Evolutionary conservation across 108 stramenopile species (phyloP).

Genomic region (Cyclotella sp.): DNA sequence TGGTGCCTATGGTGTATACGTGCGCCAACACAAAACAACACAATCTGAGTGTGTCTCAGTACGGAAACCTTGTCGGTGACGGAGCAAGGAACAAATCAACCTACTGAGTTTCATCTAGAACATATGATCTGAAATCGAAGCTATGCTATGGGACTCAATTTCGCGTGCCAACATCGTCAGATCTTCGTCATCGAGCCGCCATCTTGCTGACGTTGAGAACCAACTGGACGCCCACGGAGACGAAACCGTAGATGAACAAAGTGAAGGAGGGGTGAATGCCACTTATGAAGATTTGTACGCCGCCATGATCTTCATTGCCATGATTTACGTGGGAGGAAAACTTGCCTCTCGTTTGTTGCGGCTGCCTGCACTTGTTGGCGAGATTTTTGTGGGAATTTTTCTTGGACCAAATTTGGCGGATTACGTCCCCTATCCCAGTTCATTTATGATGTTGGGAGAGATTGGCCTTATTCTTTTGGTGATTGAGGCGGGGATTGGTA

Average conservation of each 20-base stretch:
- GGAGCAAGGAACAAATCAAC: too few species aligned
- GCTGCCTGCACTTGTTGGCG: conserved; percentile 85
- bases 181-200: neutral
- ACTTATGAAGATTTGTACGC: conserved; percentile 70
- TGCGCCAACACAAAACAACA: too few species aligned
- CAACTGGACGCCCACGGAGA: conserved; percentile 11
- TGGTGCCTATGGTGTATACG: too few species aligned
- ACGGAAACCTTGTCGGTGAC: too few species aligned
- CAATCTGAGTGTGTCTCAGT: too few species aligned
- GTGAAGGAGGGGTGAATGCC: conserved; percentile 60
- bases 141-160: conserved; percentile 8
- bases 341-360: conserved; percentile 52
- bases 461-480: conserved; percentile 77
- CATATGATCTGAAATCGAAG: conserved; percentile 26
- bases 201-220: neutral
- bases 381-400: conserved; percentile 79
- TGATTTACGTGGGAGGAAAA: conserved; percentile 65
- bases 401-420: conserved; percentile 69
- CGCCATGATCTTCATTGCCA: conserved; percentile 67
- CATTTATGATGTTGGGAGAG: conserved; percentile 80
- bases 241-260: neutral
- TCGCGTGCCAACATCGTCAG: conserved; percentile 8
- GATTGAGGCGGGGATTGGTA: conserved; percentile 85
- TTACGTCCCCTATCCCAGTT: conserved; percentile 73
- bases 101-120: too few species aligned